These are phyloP conservation scores for Aureobasidium sp. DNA, from an alignment of 2,329 filamentous ascomycete species.

Conservation along the genomic window DNA sequence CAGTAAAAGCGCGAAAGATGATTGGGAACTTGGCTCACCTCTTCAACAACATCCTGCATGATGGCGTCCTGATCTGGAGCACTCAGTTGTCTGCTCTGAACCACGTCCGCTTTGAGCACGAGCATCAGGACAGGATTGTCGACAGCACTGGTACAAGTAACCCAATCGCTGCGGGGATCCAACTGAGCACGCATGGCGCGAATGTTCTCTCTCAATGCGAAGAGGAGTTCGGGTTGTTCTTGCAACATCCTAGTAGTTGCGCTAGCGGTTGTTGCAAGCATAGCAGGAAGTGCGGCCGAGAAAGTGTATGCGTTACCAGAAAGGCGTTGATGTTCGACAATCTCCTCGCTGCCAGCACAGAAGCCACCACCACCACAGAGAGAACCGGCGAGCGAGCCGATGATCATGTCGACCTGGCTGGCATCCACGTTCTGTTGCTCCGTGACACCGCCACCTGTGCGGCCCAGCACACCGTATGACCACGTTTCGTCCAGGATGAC, in stretches of 20 bases:
- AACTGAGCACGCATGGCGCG: constrained; percentile 76
- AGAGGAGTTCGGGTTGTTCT: constrained; percentile 72
- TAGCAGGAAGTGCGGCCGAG: constrained; percentile 86
- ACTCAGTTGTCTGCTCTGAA: constrained; percentile 59
- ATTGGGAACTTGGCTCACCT: constrained; percentile 50
- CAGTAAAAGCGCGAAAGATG: not conserved
- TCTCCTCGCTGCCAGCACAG: constrained; percentile 83
- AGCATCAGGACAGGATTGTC: constrained; percentile 87
- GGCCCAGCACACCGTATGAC: constrained; percentile 90
- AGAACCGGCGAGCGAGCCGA: constrained; percentile 83
- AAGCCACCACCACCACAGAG: constrained; percentile 92
- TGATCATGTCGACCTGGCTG: constrained; percentile 90
- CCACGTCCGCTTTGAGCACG: constrained; percentile 72
- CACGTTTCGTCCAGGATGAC: constrained; percentile 95
- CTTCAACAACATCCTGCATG: constrained; percentile 87
- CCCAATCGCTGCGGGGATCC: constrained; percentile 89
- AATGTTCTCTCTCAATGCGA: constrained; percentile 75
- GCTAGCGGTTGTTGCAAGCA: constrained; percentile 90
- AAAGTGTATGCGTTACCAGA: constrained; percentile 89
- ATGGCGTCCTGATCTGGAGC: constrained; percentile 73
- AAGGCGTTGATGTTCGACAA: constrained; percentile 93
- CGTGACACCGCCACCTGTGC: constrained; percentile 83
- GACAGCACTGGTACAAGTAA: constrained; percentile 65
- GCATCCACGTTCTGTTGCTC: constrained; percentile 96
- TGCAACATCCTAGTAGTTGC: constrained; percentile 83